These are phyloP conservation scores for Iberis pinnata DNA, from an alignment of 345 rosid genomes.

Conservation along the genomic window DNA sequence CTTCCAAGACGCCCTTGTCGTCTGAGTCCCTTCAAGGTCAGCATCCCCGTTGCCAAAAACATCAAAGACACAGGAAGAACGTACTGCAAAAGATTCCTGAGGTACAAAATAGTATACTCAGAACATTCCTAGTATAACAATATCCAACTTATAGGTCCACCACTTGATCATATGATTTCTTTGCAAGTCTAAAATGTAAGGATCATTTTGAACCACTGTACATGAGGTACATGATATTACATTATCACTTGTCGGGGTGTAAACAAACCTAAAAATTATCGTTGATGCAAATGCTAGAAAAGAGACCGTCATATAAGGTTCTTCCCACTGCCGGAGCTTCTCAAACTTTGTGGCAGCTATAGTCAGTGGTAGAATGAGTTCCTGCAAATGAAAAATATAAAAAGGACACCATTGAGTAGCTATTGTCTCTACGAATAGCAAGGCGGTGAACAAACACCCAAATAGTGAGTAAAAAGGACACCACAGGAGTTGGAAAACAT, in stretches of 20 bases:
- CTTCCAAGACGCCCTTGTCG: constrained; percentile 95
- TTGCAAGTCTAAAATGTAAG: neutral
- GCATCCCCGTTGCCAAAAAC: constrained; percentile 65
- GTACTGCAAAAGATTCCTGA: constrained; percentile 70
- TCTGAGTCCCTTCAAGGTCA: constrained; percentile 76
- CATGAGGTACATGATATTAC: constrained; percentile 5
- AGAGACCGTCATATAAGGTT: constrained; percentile 70
- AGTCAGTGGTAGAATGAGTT: constrained; percentile 73
- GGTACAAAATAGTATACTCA: too few relatives aligned
- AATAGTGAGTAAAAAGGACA: constrained; percentile 8
- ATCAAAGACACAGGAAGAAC: constrained; percentile 56
- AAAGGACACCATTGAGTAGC: neutral
- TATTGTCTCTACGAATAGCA: neutral
- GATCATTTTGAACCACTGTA: constrained; percentile 14
- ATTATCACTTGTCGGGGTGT: constrained; percentile 14
- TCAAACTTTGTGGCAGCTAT: constrained; percentile 52
- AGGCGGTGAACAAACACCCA: constrained; percentile 1
- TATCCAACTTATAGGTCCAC: too few relatives aligned
- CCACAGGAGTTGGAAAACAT: neutral
- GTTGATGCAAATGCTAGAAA: constrained; percentile 67
- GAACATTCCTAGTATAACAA: too few relatives aligned
- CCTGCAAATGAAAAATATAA: constrained; percentile 35
- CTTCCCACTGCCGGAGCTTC: constrained; percentile 79
- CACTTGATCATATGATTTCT: too few relatives aligned
- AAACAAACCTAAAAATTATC: constrained; percentile 65